Evolutionary conservation across 306 rosid genomes (phyloP).

Genomic region (Glycyrrhiza uralensis): DNA sequence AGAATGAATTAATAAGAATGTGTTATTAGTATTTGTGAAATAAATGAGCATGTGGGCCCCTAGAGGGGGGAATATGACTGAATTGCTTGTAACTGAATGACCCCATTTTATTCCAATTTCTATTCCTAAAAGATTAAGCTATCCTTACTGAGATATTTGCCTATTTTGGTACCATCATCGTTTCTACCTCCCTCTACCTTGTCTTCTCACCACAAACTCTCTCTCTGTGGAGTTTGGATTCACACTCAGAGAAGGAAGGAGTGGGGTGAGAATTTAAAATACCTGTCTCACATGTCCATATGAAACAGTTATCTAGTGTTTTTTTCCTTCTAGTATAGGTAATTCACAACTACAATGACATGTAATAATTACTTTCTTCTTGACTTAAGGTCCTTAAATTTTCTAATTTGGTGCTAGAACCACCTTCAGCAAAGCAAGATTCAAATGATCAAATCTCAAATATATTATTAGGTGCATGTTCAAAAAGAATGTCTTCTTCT

Average conservation of each 20-base stretch:
- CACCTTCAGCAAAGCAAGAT: conserved; percentile 28
- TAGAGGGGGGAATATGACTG: background rate
- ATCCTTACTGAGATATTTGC: conserved; percentile 23
- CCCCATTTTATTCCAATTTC: conserved; percentile 5
- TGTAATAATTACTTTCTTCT: conserved; percentile 13
- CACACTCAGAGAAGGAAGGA: background rate
- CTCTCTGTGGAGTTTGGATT: background rate
- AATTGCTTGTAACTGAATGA: conserved; percentile 26
- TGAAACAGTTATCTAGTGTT: conserved; percentile 1
- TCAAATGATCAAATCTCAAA: conserved; percentile 24
- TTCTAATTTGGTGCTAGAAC: conserved; percentile 8
- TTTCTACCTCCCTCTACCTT: conserved; percentile 24
- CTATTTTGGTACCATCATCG: conserved; percentile 3
- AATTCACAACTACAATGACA: conserved; percentile 5
- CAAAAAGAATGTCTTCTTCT: background rate
- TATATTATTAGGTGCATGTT: conserved; percentile 14
- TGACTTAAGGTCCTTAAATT: background rate
- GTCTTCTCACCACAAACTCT: conserved; percentile 20
- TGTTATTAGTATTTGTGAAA: background rate
- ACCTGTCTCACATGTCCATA: background rate
- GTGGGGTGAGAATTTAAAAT: background rate
- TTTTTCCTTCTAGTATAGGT: conserved; percentile 14
- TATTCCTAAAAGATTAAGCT: conserved; percentile 20
- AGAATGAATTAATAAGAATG: background rate
- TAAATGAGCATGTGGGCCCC: conserved; percentile 29